Percentiles rank a stretch among this genome's conserved stretches.
Evolutionary conservation across 2,329 filamentous ascomycete species (phyloP).

Genomic region (Botrytis paeoniae): DNA sequence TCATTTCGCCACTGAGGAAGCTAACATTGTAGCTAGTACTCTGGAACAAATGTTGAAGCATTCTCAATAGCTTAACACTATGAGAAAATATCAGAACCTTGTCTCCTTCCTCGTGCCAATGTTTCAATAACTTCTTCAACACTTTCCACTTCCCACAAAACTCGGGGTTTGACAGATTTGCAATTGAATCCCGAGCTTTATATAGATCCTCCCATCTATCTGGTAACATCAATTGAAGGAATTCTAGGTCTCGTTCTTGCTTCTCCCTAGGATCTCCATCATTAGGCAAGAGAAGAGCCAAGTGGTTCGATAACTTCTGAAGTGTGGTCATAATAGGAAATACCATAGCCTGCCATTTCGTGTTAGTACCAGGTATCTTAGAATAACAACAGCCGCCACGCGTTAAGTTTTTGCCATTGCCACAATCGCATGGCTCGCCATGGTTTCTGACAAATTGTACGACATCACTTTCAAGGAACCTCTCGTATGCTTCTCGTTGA

Average conservation of each 20-base stretch:
- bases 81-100: slow-evolving; percentile 97
- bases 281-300: slow-evolving; percentile 79
- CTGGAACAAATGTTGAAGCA: slow-evolving; percentile 81
- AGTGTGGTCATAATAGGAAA: slow-evolving; percentile 82
- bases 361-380: slow-evolving; percentile 46
- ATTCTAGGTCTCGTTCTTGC: slow-evolving; percentile 72
- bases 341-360: slow-evolving; percentile 61
- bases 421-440: slow-evolving; percentile 66
- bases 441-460: slow-evolving; percentile 67
- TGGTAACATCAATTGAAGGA: slow-evolving; percentile 72
- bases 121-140: slow-evolving; percentile 77
- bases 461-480: slow-evolving; percentile 70
- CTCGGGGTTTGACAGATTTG: slow-evolving; percentile 78
- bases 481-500: slow-evolving; percentile 80
- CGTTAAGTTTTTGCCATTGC: slow-evolving; percentile 55
- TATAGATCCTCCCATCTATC: slow-evolving; percentile 73
- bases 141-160: slow-evolving; percentile 98
- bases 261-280: slow-evolving; percentile 64
- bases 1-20: slow-evolving; percentile 83
- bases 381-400: slow-evolving; percentile 78
- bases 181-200: slow-evolving; percentile 70
- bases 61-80: slow-evolving; percentile 78
- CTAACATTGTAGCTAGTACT: slow-evolving; percentile 87
- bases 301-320: slow-evolving; percentile 87
- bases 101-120: slow-evolving; percentile 87